phyloP scores from a whole-genome alignment of 768 basidiomycete genomes.

The Stropharia rugosoannulata region DNA sequence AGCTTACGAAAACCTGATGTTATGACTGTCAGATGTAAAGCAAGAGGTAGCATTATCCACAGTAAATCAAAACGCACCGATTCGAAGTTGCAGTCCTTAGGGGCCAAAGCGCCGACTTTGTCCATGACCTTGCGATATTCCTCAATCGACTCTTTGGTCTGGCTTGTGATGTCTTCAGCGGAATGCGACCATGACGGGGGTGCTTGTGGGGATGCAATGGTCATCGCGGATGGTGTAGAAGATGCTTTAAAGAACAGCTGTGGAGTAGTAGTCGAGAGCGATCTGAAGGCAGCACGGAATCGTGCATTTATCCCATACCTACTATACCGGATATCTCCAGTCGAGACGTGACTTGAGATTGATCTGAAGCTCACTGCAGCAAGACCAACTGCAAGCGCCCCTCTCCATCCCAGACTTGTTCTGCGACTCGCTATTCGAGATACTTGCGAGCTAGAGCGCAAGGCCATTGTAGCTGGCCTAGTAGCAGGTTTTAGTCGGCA shows the following conservation, averaged over 20 bases:
- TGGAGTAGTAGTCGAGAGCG: slow-evolving; percentile 29
- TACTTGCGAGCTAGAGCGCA: slow-evolving; percentile 26
- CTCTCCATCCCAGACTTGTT: slow-evolving; percentile 33
- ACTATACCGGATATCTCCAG: slow-evolving; percentile 40
- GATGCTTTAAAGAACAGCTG: slow-evolving; percentile 28
- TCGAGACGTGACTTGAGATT: slow-evolving; percentile 31
- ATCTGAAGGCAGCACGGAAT: slow-evolving; percentile 22
- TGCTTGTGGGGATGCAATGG: slow-evolving; percentile 62
- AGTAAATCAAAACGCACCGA: slow-evolving; percentile 44
- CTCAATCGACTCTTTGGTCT: slow-evolving; percentile 61
- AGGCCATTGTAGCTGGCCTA: slow-evolving; percentile 24
- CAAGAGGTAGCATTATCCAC: slow-evolving; percentile 1
- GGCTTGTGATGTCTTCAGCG: slow-evolving; percentile 52
- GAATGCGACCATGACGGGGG: slow-evolving; percentile 68
- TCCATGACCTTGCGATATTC: slow-evolving; percentile 55
- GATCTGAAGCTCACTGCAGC: slow-evolving; percentile 38
- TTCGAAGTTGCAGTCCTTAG: slow-evolving; percentile 60
- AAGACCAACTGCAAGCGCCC: slow-evolving; percentile 38
- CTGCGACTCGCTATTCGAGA: slow-evolving; percentile 22
- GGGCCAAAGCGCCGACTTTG: slow-evolving; percentile 55
- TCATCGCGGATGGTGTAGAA: slow-evolving; percentile 36
- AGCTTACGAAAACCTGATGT: slow-evolving; percentile 70
- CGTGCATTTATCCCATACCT: slow-evolving; percentile 23
- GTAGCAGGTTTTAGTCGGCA: background rate
- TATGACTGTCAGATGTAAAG: background rate